A percentile compares a stretch with the other conserved stretches of the same genome.
phyloP scores from a whole-genome alignment of 164 flowering plant species.

The Houttuynia cordata region DNA sequence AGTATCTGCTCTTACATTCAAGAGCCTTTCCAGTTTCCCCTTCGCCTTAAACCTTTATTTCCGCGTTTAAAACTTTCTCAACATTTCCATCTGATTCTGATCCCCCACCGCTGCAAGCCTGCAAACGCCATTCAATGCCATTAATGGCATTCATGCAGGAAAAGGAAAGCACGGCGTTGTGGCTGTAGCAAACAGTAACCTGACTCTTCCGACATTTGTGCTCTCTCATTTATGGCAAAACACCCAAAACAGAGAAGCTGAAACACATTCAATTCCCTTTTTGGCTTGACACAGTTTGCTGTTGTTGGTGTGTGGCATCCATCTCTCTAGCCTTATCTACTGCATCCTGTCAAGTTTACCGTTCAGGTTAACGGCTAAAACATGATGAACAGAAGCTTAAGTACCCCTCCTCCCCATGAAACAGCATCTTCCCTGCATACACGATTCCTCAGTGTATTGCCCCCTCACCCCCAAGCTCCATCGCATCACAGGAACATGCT shows the following conservation, averaged over 20 bases:
- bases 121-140: constrained; percentile 4
- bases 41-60: too few species aligned
- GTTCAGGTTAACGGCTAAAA: too few species aligned
- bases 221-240: constrained; percentile 5
- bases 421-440: constrained; percentile 8
- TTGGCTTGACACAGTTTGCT: background rate
- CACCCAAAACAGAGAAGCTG: background rate
- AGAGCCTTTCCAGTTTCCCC: too few species aligned
- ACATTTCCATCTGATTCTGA: background rate
- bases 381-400: constrained; percentile 18
- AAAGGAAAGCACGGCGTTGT: constrained; percentile 8
- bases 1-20: background rate
- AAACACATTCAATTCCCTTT: background rate
- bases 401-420: constrained; percentile 2
- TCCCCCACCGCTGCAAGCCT: background rate
- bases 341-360: background rate
- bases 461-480: background rate
- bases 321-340: background rate
- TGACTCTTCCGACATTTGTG: constrained; percentile 14
- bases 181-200: constrained; percentile 2
- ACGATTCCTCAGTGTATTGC: constrained; percentile 7
- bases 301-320: background rate
- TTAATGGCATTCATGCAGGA: constrained; percentile 12
- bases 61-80: background rate
- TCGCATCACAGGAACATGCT: constrained; percentile 7